Conservation (phyloP, 176 grass and related monocot genomes). For the Cenchrus purpureus region DNA sequence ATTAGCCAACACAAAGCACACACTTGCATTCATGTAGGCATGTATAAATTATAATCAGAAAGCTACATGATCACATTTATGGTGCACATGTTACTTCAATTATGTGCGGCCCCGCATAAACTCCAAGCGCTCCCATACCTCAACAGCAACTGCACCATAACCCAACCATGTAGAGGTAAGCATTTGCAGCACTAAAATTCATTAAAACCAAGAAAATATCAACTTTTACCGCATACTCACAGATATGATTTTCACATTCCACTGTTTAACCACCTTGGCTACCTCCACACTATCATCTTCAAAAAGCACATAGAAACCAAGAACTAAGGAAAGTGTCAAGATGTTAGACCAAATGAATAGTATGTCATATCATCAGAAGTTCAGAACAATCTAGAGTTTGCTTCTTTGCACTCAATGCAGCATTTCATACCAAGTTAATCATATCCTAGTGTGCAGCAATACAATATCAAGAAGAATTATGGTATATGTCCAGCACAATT, state of each 20-base stretch:
- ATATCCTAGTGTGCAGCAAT: neutral
- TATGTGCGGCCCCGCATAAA: constrained; percentile 68
- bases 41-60: constrained; percentile 12
- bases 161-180: constrained; percentile 21
- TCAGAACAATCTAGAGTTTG: neutral
- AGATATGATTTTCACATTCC: constrained; percentile 96
- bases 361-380: constrained; percentile 25
- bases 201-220: neutral
- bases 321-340: constrained; percentile 62
- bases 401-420: neutral
- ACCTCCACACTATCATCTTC: constrained; percentile 97
- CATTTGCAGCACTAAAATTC: neutral
- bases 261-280: constrained; percentile 93
- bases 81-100: constrained; percentile 31
- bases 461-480: neutral
- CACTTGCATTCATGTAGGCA: too few species aligned
- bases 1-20: too few species aligned
- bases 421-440: neutral
- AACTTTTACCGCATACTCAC: constrained; percentile 55
- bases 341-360: constrained; percentile 35
- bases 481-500: neutral
- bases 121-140: constrained; percentile 92
- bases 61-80: constrained; percentile 34
- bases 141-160: constrained; percentile 66
- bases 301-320: constrained; percentile 92